Evolutionary conservation across 148 eudicot species (phyloP).

Genomic region (Rhododendron ferrugineum): DNA sequence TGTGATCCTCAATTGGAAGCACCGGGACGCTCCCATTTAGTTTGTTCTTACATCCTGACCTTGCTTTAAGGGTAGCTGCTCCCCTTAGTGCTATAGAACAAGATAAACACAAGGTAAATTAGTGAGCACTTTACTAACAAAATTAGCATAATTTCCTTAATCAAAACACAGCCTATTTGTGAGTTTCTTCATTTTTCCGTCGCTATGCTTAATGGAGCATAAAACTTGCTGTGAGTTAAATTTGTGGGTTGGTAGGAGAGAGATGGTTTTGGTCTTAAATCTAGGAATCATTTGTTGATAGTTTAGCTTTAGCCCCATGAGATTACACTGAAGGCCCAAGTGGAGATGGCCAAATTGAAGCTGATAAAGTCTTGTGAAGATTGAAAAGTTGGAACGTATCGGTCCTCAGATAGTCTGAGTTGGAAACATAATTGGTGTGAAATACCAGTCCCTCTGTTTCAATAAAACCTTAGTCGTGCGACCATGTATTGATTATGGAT

Average conservation of each 20-base stretch:
- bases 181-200: not conserved
- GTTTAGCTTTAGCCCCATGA: not conserved
- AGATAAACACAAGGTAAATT: not conserved
- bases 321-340: not conserved
- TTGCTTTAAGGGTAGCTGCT: constrained; percentile 80
- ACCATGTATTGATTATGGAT: not conserved
- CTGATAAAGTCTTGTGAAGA: not conserved
- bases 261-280: not conserved
- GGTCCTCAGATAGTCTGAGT: not conserved
- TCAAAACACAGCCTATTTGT: not conserved
- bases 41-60: constrained; percentile 57
- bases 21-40: constrained; percentile 51
- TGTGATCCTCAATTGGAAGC: constrained; percentile 58
- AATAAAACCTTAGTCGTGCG: not conserved
- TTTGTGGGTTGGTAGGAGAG: not conserved
- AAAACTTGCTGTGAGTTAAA: not conserved
- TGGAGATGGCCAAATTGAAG: not conserved
- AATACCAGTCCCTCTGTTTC: not conserved
- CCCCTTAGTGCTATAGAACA: constrained; percentile 65
- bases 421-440: not conserved
- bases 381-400: not conserved
- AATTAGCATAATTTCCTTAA: not conserved
- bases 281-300: not conserved
- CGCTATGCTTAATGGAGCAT: not conserved
- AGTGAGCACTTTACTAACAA: not conserved